These are phyloP conservation scores for Prillingera fragicola DNA, from an alignment of 1,284 basidiomycete genomes.

Conservation along the genomic window DNA sequence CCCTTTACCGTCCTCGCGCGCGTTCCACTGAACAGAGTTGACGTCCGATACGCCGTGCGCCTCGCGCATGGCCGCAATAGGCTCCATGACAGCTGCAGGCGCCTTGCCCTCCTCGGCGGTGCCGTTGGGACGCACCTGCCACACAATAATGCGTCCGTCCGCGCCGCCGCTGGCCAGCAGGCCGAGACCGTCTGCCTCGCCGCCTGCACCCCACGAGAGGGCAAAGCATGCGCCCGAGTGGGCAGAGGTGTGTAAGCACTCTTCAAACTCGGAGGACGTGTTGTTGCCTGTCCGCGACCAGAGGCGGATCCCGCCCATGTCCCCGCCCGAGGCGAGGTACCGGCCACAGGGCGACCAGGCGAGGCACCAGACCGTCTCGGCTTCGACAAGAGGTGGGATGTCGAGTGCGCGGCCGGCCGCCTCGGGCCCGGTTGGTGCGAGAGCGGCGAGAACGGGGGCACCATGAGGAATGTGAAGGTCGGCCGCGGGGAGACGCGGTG, in stretches of 20 bases:
- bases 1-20: constrained; percentile 28
- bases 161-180: constrained; percentile 53
- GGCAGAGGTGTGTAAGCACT: constrained; percentile 34
- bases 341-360: constrained; percentile 70
- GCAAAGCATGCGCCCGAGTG: constrained; percentile 41
- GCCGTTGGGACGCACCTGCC: no score
- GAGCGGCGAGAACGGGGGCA: constrained; percentile 9
- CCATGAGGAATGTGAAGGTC: constrained; percentile 20
- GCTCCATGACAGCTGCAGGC: constrained; percentile 1
- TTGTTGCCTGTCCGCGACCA: constrained; percentile 46
- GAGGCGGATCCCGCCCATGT: constrained; percentile 50
- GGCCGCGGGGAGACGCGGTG: constrained; percentile 60
- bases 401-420: constrained; percentile 26
- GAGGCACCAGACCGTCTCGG: constrained; percentile 81
- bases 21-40: constrained; percentile 54
- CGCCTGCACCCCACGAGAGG: constrained; percentile 29
- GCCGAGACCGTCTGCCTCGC: constrained; percentile 42
- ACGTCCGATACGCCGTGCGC: constrained; percentile 53
- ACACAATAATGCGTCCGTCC: constrained; percentile 55
- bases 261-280: constrained; percentile 27
- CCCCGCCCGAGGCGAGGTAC: constrained; percentile 63
- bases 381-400: constrained; percentile 43
- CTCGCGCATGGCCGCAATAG: constrained; percentile 33
- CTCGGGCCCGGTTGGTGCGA: constrained; percentile 25
- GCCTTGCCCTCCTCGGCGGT: constrained; percentile 18